A percentile compares a stretch with the other conserved stretches of the same genome.
Evolutionary conservation across 768 basidiomycete species (phyloP).

Genomic region (Rhodotorula diobovata): DNA sequence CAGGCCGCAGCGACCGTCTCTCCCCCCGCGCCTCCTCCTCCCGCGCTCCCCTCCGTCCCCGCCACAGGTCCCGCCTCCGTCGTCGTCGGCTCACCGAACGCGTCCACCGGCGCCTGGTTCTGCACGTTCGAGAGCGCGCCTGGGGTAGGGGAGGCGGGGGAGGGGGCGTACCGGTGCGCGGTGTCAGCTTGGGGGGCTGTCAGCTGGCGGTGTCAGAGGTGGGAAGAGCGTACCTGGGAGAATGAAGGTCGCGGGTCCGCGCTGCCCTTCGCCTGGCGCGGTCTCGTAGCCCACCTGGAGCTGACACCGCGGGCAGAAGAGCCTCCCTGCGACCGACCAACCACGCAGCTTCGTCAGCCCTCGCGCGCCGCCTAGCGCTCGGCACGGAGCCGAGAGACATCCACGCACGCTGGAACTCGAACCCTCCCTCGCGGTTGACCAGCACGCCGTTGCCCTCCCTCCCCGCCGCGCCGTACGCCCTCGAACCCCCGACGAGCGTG

Average conservation of each 20-base stretch:
- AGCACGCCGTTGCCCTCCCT: conserved; percentile 27
- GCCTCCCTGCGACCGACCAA: conserved; percentile 7
- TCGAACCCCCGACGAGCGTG: background rate
- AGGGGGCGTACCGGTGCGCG: too few relatives aligned
- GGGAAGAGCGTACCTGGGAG: conserved; percentile 9
- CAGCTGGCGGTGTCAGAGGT: too few relatives aligned
- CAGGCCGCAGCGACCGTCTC: background rate
- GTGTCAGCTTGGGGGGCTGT: background rate
- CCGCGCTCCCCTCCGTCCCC: too few relatives aligned
- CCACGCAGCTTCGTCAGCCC: background rate
- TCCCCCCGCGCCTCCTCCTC: background rate
- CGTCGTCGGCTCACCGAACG: conserved; percentile 10
- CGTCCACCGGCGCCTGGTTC: conserved; percentile 16
- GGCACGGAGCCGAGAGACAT: background rate
- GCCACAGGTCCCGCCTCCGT: background rate
- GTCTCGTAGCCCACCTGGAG: conserved; percentile 33
- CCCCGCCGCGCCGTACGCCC: conserved; percentile 15
- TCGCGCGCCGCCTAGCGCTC: too few relatives aligned
- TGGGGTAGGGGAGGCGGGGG: background rate
- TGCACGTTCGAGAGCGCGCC: conserved; percentile 24
- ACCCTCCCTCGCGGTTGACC: conserved; percentile 21
- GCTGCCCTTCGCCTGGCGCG: conserved; percentile 15
- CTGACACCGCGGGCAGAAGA: conserved; percentile 34
- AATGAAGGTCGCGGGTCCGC: conserved; percentile 29
- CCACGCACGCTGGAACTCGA: conserved; percentile 32